Base-by-base conservation (phyloP, 352 stramenopile genomes). In the Phytophthora crassamura region DNA sequence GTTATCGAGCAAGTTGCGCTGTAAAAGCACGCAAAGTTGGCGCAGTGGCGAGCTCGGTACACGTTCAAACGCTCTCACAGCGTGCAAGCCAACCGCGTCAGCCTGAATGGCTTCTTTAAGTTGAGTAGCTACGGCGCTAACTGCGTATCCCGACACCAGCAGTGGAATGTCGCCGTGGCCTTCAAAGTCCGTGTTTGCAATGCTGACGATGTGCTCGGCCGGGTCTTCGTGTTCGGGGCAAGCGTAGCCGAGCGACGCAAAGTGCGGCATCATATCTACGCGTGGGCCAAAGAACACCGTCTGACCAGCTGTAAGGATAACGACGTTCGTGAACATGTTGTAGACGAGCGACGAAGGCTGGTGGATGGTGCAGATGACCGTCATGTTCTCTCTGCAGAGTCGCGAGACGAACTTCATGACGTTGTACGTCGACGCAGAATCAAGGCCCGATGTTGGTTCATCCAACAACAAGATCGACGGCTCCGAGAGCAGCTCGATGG, bases 401-500 rank as follows among this genome's bases (percentile, higher is more conserved):
- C 72, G 55, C 0, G 85, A 55, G 2, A 93, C 69, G 30, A 82
- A 69, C 41, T 93, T 72, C 67, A 99, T 97, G 7, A 98, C 88
- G 33, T 86, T 85, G 50, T 91, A 79, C 2, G 94, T 93, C 32
- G 92, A 89, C 11, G 82, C 88, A 12, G 87, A 85, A 71, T 99
- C 96, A 7, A 99, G 73, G 0, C 93, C 91, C 4, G 78, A 95
- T 0, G 94, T 99, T 0, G 96, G 94, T 61, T 98, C 96, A 59
- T 98, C 95, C 14, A 99, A 69, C 15, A 99, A 85, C 40, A 99
- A 54, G 39, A 99, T 82, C 33, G 95, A 93, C 22, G 95, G 95
- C 55, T 98, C 97, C 0, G 91, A 86, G 1, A 98, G 78, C 34
- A 99, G 71, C 74, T 99, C 94, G 16, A 97, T 76, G 8, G 85